Evolutionary conservation across 2,329 filamentous ascomycete genomes (phyloP).

Genomic region (Thelonectria blattea): DNA sequence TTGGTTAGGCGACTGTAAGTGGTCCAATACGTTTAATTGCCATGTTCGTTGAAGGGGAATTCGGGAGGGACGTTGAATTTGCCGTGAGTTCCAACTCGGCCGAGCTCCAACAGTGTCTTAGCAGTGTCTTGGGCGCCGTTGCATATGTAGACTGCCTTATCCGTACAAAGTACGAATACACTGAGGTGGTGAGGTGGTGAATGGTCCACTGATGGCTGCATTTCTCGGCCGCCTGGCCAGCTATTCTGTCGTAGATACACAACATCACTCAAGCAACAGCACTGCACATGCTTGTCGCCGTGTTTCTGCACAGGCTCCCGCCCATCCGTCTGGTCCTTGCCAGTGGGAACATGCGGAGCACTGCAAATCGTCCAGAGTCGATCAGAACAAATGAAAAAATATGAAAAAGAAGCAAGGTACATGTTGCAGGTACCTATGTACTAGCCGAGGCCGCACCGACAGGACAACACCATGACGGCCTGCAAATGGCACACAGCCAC

Average conservation of each 20-base stretch:
- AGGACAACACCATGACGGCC: neutral
- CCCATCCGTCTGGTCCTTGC: neutral
- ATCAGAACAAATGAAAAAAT: neutral
- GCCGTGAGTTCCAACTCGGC: too few species aligned
- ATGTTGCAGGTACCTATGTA: too few species aligned
- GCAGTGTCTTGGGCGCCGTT: neutral
- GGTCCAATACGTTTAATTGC: neutral
- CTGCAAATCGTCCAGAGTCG: neutral
- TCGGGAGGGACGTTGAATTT: neutral
- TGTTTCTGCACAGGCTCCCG: too few species aligned
- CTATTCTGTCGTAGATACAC: too few species aligned
- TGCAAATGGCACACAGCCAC: neutral
- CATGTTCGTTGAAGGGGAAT: neutral
- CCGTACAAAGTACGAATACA: too few species aligned
- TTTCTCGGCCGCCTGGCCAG: neutral
- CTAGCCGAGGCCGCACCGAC: neutral
- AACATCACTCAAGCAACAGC: neutral
- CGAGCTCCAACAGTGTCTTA: neutral
- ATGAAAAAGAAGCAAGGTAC: neutral
- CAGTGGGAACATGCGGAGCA: neutral
- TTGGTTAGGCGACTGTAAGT: constrained; percentile 15
- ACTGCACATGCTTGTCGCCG: neutral
- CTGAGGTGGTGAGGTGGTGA: too few species aligned
- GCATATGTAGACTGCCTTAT: neutral
- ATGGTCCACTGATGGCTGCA: neutral